These are phyloP conservation scores for Glaciozyma martinii DNA, from an alignment of 768 basidiomycete genomes.

Conservation along the genomic window DNA sequence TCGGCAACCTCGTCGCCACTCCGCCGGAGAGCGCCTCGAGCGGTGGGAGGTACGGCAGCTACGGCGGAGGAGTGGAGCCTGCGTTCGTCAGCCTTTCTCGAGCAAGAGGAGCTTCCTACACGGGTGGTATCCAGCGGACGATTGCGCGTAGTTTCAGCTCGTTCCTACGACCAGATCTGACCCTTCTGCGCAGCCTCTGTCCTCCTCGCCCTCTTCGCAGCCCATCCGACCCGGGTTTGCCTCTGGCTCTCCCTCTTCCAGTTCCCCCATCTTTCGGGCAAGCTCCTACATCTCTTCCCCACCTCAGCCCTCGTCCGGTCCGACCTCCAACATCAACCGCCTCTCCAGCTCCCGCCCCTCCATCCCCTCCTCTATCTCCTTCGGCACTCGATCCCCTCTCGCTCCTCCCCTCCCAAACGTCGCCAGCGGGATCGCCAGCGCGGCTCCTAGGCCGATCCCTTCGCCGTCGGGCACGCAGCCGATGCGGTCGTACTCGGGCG, in stretches of 20 bases:
- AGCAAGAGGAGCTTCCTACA: constrained; percentile 6
- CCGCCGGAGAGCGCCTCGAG: background rate
- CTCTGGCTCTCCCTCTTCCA: background rate
- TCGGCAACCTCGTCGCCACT: background rate
- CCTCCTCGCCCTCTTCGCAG: background rate
- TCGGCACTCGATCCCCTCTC: constrained; percentile 4
- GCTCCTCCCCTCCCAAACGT: background rate
- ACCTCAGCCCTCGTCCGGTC: background rate
- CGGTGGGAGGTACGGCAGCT: constrained; percentile 5
- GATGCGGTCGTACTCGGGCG: too few species aligned
- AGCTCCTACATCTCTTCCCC: constrained; percentile 18
- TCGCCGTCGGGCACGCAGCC: too few species aligned
- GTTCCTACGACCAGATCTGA: background rate
- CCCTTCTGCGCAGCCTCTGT: background rate
- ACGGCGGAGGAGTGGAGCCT: constrained; percentile 18
- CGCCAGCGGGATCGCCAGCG: too few species aligned
- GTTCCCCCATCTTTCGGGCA: constrained; percentile 22
- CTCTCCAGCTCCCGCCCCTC: background rate
- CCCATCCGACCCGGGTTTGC: background rate
- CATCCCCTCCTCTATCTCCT: background rate
- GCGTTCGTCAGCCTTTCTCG: constrained; percentile 27
- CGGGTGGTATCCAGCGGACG: constrained; percentile 8
- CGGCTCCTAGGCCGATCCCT: too few species aligned
- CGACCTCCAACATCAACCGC: background rate
- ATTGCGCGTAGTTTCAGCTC: background rate